Percentiles rank a stretch among this genome's conserved stretches.
Conservation (phyloP, 345 rosid genomes). For the Limnanthes douglasii region DNA sequence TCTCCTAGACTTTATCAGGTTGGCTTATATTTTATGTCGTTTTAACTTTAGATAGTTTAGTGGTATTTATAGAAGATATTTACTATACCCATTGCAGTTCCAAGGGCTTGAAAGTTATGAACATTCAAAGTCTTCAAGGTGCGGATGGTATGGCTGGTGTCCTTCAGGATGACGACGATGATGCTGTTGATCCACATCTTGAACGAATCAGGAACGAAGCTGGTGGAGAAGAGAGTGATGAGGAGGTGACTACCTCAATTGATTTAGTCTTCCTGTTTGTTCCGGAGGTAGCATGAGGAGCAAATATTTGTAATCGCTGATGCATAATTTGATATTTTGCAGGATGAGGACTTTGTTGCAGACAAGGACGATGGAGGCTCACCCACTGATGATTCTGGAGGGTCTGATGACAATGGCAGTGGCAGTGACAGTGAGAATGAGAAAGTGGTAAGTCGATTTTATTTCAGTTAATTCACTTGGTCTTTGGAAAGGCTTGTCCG, state of each 20-base stretch:
- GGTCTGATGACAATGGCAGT: slow-evolving; percentile 42
- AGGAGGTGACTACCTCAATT: slow-evolving; percentile 30
- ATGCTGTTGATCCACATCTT: slow-evolving; percentile 68
- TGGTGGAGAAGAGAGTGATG: slow-evolving; percentile 67
- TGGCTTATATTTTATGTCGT: slow-evolving; percentile 1
- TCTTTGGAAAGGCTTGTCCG: neutral
- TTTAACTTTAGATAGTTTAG: neutral
- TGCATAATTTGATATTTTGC: slow-evolving; percentile 1
- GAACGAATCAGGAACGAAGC: slow-evolving; percentile 55
- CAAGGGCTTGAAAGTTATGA: slow-evolving; percentile 63
- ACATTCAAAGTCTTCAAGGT: slow-evolving; percentile 36
- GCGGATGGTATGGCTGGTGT: slow-evolving; percentile 42
- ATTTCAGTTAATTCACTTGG: slow-evolving; percentile 1
- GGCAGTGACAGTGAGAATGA: slow-evolving; percentile 39
- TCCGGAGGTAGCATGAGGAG: neutral
- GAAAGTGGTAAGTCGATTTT: slow-evolving; percentile 30
- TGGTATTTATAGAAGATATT: neutral
- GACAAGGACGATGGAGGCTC: slow-evolving; percentile 73
- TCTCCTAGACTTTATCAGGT: slow-evolving; percentile 63
- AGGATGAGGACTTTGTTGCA: slow-evolving; percentile 66
- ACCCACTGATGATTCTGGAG: slow-evolving; percentile 78
- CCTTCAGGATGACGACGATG: slow-evolving; percentile 47
- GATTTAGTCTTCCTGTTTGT: neutral
- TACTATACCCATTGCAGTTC: slow-evolving; percentile 19
- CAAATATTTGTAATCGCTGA: neutral